Evolutionary conservation across 805 yeast genomes (phyloP), one percentile per base, ranked within the genome.

Genomic region (Jamesozyma spencerorum): DNA sequence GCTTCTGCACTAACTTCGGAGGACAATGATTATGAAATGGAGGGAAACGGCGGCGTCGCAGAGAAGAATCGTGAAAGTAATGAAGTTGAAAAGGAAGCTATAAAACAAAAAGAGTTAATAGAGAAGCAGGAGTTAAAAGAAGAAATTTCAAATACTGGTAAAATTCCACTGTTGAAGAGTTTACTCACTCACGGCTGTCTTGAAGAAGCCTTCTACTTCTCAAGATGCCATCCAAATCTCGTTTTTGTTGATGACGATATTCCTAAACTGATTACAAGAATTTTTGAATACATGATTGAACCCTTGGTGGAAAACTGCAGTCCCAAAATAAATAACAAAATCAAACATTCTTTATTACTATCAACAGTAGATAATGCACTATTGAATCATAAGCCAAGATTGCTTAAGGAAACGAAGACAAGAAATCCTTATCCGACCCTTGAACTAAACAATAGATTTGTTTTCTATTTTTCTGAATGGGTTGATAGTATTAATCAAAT

Each of bases 1-100:
- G 95, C 96, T 5, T 92, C 92, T 8, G 94, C 95, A 0, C 65
- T 88, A 30, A 68, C 71, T 3, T 78, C 75, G 30, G 90, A 81
- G 28, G 84, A 75, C 15, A 82, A 75, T 6, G 66, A 40, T 30
- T 6, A 34, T 19, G 37, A 31, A 19, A 27, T n/a, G 27, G 34
- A 31, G 15, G 30, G 10, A 3, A 26, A 37, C 18, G 26, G 24
- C 18, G 12, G 4, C 4, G 37, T 27, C 14, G 18, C 43, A 36
- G 15, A 46, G 35, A 4, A 34, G 34, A n/a, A n/a, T n/a, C n/a
- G n/a, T n/a, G 26, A 37, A 26, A 36, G 37, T 7, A 35, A 27
- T 31, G 31, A 36, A 5, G 20, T 26, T 11, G 34, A 29, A 14
- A 27, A 39, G 19, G 43, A 44, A 29, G 44, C 32, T 14, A 19